Base-by-base conservation (phyloP, 164 flowering plant species). In the Tetrastigma voinierianum region DNA sequence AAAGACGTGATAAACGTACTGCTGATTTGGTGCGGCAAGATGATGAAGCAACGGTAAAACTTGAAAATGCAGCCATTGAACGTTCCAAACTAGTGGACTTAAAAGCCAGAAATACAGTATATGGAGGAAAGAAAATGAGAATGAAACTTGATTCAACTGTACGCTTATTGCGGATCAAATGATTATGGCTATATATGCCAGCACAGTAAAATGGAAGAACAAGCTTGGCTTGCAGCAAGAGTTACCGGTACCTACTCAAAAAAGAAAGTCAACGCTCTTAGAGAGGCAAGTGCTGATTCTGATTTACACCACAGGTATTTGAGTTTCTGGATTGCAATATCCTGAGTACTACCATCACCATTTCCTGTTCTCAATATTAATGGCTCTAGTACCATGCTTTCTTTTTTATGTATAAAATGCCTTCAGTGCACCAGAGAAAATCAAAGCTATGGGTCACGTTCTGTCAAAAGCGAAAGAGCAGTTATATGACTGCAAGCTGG, bases 21-120 rank as follows among this genome's bases (percentile, higher is more conserved):
- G 77, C 81, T 56, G 90, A 87, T 49, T 78, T 93, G 81, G 69
- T 85, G 21, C 82, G 78, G 57, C 87, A 82, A 69, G 92, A 88
- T 81, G 89, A 87, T 74, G 96, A 88, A 61, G 83, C 86, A 51
- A 79, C 67, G 48, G 65, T 88, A 57, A 96, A 87, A 77, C 89
- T 91, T 72, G 99, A 96, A 79, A 91, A 90, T 85, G 92, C 95
- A 19, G 98, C 99, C 59, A 90, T 96, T 57, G 95, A 96, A 72
- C 93, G 87, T 59, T 91, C 99, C 23, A 93, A 84, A 77, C 87
- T 90, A 14, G 98, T 96, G 70, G 99, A 96, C 75, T 80, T 96
- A 61, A 86, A 98, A 21, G 87, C 93, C 61, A 98, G 47, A 96
- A 93, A 71, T 96, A 96, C 72, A 96, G 80, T 71, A 86, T 91